Base-by-base conservation (phyloP, 2,329 filamentous ascomycete genomes). In the Mycosphaerelloides madeirae region DNA sequence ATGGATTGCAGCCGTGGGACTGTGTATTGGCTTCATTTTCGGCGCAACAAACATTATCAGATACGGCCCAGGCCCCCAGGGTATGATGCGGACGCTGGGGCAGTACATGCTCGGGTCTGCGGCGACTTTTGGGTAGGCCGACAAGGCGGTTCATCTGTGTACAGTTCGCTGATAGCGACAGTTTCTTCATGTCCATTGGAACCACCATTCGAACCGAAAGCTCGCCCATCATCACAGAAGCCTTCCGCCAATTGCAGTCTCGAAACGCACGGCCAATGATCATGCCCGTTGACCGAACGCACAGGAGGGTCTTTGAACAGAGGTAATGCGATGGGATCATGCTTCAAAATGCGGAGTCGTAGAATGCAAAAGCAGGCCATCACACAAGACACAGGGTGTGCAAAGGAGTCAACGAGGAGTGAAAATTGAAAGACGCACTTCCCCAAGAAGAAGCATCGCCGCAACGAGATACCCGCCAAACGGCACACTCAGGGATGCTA, bases 181-280 rank as follows among this genome's bases (percentile, higher is more conserved):
- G 79, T 43, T 96, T 97, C 73, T 98, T 98, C 78, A 98, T 98
- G 93, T 91, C 87, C 46, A 95, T 98, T 58, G 93, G 93, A 57
- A 95, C 88, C 59, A 90, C 95, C 34, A 96, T 98, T 62, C 85
- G 93, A 64, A 90, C 88, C 48, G 93, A 98, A 59, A 82, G 87
- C 54, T 87, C 87, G 33, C 82, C 85, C 29, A 83, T 86, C 59
- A 75, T 84, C 47, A 77, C 81, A 56, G 80, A 89, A 64, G 80
- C 86, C 46, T 95, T 91, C 71, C 78, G 81, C 56, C 80, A 80
- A 65, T 82, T 86, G 39, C 81, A 84, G 56, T 57, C 58, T 37
- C 55, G 57, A 35, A 76, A 67, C 53, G 64, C 84, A 59, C 79
- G 80, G 52, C 87, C 90, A 18, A 81, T 91, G 60, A 80, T 95